phyloP scores from a whole-genome alignment of 2,329 filamentous ascomycete species.

The Fusarium brevicatenulatum region DNA sequence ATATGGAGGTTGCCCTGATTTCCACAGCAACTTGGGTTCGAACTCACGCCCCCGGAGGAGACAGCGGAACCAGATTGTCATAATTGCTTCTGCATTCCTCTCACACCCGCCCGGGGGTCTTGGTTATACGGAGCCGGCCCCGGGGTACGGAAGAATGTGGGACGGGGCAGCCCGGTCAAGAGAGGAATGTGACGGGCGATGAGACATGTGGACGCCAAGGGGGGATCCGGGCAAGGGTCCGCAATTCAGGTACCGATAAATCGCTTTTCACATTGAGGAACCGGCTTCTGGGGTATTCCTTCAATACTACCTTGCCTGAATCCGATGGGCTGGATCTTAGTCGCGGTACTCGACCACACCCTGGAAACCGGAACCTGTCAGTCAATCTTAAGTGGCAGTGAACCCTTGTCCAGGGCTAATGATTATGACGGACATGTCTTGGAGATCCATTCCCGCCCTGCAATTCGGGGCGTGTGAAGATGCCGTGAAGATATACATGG shows the following conservation, averaged over 20 bases:
- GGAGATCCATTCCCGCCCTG: constrained; percentile 35
- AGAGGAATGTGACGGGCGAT: constrained; percentile 41
- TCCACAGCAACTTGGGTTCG: constrained; percentile 32
- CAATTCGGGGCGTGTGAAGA: constrained; percentile 12
- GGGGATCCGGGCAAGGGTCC: constrained; percentile 14
- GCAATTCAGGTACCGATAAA: constrained; percentile 17
- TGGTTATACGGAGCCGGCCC: constrained; percentile 34
- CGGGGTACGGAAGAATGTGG: constrained; percentile 39
- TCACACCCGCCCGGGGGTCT: constrained; percentile 25
- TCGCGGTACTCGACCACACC: constrained; percentile 20
- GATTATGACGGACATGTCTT: constrained; percentile 27
- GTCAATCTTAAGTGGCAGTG: constrained; percentile 22
- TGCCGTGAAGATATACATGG: constrained; percentile 14
- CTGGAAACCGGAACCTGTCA: constrained; percentile 39
- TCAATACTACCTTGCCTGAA: constrained; percentile 23
- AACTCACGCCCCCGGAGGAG: constrained; percentile 7
- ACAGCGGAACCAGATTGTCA: constrained; percentile 19
- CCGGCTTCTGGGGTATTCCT: constrained; percentile 28
- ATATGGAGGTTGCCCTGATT: constrained; percentile 30
- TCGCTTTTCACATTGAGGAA: constrained; percentile 10
- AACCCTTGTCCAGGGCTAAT: constrained; percentile 27
- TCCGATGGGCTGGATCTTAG: constrained; percentile 27
- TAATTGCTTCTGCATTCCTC: constrained; percentile 39
- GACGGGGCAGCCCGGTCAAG: constrained; percentile 25
- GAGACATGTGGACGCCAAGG: constrained; percentile 25